Evolutionary conservation across 768 basidiomycete genomes (phyloP), one percentile per base, ranked within the genome.

Genomic region (Naganishia vishniacii): DNA sequence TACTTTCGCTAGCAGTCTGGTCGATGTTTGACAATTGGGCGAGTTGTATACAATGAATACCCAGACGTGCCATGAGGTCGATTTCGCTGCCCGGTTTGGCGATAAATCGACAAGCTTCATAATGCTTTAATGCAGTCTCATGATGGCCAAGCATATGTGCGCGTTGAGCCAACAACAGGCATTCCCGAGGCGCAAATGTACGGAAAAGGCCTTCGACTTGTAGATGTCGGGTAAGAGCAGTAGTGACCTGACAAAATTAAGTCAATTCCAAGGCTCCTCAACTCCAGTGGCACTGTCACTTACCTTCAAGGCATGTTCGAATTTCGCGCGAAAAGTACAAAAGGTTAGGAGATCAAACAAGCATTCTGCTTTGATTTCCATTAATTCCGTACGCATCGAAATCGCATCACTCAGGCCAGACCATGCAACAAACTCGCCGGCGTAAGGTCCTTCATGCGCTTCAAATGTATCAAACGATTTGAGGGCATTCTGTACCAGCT

Each of bases 61-160:
- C 44, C 0, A 49, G 26, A 4, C 63, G 53, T 13, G 63, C 63
- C n/a, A 64, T 20, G 12, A 64, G 44, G n/a, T 64, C 20, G 46
- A 64, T 64, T 28, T 64, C 63, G 47, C 53, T 58, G 8, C 63
- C 63, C 5, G 63, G 44, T 32, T 64, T 64, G n/a, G 49, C 45
- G 42, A 64, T 64, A 45, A 51, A 64, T 46, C 29, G 41, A 64
- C 63, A 64, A 9, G 63, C 63, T 59, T 48, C 23, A 29, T 64
- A 64, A 26, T 44, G 37, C 8, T 41, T 40, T 20, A 34, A 34
- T 7, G 63, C 63, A 3, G 32, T 20, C 28, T 64, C 25, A 23
- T 34, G 23, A 23, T 48, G 51, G 41, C 63, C 63, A 23, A 64
- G 63, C 53, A 64, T 64, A 40, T 64, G 63, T 2, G 49, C 49